Conservation (phyloP, 495 filamentous ascomycete genomes). For the Daldinia loculata region DNA sequence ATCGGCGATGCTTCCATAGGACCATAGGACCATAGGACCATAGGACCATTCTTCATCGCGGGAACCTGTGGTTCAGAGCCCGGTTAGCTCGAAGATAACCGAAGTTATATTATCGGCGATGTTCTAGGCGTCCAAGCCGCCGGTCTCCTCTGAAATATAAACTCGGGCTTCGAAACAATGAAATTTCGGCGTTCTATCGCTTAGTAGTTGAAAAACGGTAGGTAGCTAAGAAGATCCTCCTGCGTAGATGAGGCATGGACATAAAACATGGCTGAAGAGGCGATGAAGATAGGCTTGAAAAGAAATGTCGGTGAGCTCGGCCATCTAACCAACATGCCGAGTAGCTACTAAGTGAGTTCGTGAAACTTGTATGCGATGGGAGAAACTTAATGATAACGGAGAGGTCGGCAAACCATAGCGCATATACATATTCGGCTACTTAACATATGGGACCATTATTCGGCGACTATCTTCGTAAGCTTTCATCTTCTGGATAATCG, state of each 20-base stretch:
- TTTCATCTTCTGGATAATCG: not conserved
- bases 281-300: not conserved
- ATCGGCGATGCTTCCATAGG: too few relatives aligned
- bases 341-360: not conserved
- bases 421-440: too few relatives aligned
- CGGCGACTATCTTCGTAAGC: not conserved
- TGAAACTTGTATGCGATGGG: not conserved
- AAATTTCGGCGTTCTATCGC: not conserved
- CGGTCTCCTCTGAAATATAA: not conserved
- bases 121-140: not conserved
- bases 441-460: not conserved
- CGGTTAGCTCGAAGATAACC: not conserved
- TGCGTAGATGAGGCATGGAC: slow-evolving; percentile 1
- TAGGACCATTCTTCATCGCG: too few relatives aligned
- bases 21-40: too few relatives aligned
- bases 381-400: not conserved
- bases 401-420: not conserved
- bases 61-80: too few relatives aligned
- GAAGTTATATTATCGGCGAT: slow-evolving; percentile 4
- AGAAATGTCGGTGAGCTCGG: slow-evolving; percentile 24
- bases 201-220: not conserved
- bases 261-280: slow-evolving; percentile 16
- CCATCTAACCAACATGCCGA: not conserved
- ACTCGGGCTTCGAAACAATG: not conserved
- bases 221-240: not conserved